Base-by-base conservation (phyloP, 2,329 filamentous ascomycete genomes). In the Cladosporium sp. region DNA sequence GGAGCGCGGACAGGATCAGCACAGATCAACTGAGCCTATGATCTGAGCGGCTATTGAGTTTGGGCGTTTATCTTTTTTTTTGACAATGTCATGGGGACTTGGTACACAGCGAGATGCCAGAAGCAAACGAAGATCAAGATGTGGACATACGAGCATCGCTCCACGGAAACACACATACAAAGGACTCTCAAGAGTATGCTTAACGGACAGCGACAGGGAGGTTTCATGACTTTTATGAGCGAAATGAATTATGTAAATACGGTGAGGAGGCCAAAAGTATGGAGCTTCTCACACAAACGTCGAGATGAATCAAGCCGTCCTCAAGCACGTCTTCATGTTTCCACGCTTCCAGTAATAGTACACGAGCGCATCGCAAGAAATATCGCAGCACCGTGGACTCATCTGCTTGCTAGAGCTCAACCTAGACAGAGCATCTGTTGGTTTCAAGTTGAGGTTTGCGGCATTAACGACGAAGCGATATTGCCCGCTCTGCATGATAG, bases 21-120 rank as follows among this genome's bases (percentile, higher is more conserved):
- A 73, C 91, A 58, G 89, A 92, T 74, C 81, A 87, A 56, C 72
- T 92, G 71, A 91, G 88, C 68, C 77, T 92, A 74, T 91, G 77
- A 15, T 25, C 28, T 25, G 17, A 40, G 12, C 13, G 28, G 12
- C 12, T 4, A 2, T 28, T 45, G 22, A 15, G 13, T 4, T 45
- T 17, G 39, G 39, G 19, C 20, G 10, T 42, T 24, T 42, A 4
- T n/a, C n/a, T n/a, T n/a, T n/a, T n/a, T n/a, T n/a, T n/a, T n/a
- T n/a, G n/a, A n/a, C n/a, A n/a, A n/a, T n/a, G n/a, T n/a, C n/a
- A n/a, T n/a, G n/a, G 28, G 28, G 12, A 32, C 12, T 9, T 10
- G 28, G 28, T 7, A 32, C 28, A 32, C n/a, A 2, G 28, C 28
- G 12, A 32, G 28, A 32, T 32, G 28, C 28, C 12, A 32, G 28